Evolutionary conservation across 2,329 filamentous ascomycete genomes (phyloP).

Genomic region (Thelonectria blattea): DNA sequence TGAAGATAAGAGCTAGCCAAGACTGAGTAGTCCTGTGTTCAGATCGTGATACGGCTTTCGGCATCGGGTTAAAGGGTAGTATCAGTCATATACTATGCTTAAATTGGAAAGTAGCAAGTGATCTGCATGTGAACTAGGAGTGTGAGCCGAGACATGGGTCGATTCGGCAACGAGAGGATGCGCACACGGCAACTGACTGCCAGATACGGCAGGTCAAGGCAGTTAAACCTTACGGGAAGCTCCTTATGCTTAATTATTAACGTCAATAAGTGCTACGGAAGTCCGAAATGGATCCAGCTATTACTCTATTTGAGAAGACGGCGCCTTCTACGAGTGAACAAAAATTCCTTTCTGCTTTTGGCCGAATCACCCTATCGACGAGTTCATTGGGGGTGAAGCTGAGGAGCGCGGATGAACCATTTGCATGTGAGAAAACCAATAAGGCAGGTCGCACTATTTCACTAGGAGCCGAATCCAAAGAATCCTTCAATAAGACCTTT

Average conservation of each 20-base stretch:
- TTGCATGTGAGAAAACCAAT: slow-evolving; percentile 1
- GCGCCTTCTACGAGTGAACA: slow-evolving; percentile 5
- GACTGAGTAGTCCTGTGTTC: neutral
- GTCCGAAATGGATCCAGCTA: neutral
- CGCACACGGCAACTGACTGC: slow-evolving; percentile 7
- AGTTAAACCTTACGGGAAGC: neutral
- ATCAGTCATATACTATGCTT: neutral
- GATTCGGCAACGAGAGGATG: neutral
- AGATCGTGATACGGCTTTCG: neutral
- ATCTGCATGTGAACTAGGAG: neutral
- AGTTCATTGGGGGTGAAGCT: neutral
- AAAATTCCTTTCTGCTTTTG: neutral
- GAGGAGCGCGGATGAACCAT: neutral
- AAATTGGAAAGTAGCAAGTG: slow-evolving; percentile 7
- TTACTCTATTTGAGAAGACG: neutral
- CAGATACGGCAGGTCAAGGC: slow-evolving; percentile 13
- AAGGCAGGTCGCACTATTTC: slow-evolving; percentile 7
- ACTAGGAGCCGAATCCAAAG: neutral
- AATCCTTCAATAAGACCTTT: neutral
- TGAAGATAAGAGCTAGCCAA: too few relatives aligned
- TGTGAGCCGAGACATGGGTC: slow-evolving; percentile 6
- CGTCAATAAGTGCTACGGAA: neutral
- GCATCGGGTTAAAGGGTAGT: neutral
- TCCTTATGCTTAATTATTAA: slow-evolving; percentile 6
- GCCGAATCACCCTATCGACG: neutral